Percentiles rank a stretch among this genome's conserved stretches.
These are phyloP conservation scores for Cardiospermum halicacabum DNA, from an alignment of 345 rosid species.

Conservation along the genomic window DNA sequence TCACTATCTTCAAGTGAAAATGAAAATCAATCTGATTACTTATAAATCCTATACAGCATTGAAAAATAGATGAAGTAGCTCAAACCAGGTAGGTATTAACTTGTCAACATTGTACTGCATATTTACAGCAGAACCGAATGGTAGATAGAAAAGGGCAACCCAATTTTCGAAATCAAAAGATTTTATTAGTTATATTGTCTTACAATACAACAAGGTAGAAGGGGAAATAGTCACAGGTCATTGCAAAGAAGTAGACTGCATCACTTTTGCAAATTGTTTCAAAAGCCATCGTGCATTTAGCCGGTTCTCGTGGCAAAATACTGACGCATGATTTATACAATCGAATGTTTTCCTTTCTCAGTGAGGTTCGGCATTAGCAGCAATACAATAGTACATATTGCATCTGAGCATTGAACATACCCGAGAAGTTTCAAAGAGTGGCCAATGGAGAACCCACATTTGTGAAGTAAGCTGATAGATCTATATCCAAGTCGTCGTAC, in stretches of 20 bases:
- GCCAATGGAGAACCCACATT: conserved; percentile 89
- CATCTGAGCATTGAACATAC: conserved; percentile 27
- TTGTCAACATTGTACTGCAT: background rate
- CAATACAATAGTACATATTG: background rate
- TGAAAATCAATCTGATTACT: too few species aligned
- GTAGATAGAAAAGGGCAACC: background rate
- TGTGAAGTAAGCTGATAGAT: conserved; percentile 86
- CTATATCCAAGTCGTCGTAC: conserved; percentile 52
- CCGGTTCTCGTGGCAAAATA: too few species aligned
- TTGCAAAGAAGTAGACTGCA: background rate
- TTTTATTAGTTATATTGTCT: background rate
- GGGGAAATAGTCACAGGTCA: background rate
- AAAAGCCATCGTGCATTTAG: too few species aligned
- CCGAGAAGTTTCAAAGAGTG: conserved; percentile 43
- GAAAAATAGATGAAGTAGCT: too few species aligned
- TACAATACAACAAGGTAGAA: background rate
- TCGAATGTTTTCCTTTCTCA: too few species aligned
- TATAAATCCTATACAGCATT: too few species aligned
- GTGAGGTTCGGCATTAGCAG: background rate
- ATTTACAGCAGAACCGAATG: background rate
- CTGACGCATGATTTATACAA: too few species aligned
- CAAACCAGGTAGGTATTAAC: too few species aligned
- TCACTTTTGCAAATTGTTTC: background rate
- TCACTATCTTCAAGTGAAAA: too few species aligned
- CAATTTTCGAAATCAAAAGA: background rate